These are phyloP conservation scores for Caloboletus firmus DNA, from an alignment of 1,284 basidiomycete species.

Conservation along the genomic window DNA sequence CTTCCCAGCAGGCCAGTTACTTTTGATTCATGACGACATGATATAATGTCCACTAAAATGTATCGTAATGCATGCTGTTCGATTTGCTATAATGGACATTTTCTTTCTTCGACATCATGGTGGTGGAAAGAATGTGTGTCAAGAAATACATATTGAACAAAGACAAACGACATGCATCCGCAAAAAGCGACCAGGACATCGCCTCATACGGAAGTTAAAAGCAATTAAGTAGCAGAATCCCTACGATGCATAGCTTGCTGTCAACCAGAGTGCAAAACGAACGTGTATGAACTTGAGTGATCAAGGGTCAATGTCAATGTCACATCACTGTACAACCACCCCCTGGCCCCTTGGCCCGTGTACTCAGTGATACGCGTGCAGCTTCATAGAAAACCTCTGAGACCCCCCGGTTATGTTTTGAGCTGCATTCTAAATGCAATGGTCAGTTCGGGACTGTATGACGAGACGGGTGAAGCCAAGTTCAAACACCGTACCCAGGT, in stretches of 20 bases:
- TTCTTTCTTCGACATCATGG: neutral
- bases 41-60: conserved; percentile 16
- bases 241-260: conserved; percentile 18
- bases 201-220: neutral
- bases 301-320: conserved; percentile 25
- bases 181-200: neutral
- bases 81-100: conserved; percentile 30
- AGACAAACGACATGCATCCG: neutral
- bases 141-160: conserved; percentile 21
- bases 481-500: conserved; percentile 66
- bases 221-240: conserved; percentile 23
- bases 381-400: conserved; percentile 90
- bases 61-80: conserved; percentile 28
- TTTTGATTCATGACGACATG: conserved; percentile 15
- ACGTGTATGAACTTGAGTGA: neutral
- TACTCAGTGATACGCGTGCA: conserved; percentile 78
- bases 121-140: neutral
- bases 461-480: neutral
- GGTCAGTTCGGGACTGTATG: neutral
- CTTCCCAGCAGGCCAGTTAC: conserved; percentile 28
- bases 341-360: conserved; percentile 65
- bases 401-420: conserved; percentile 93
- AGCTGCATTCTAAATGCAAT: conserved; percentile 77
- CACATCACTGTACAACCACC: conserved; percentile 58
- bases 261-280: conserved; percentile 5